These are phyloP conservation scores for Amauroascus verrucosus DNA, from an alignment of 2,329 filamentous ascomycete species.

Conservation along the genomic window DNA sequence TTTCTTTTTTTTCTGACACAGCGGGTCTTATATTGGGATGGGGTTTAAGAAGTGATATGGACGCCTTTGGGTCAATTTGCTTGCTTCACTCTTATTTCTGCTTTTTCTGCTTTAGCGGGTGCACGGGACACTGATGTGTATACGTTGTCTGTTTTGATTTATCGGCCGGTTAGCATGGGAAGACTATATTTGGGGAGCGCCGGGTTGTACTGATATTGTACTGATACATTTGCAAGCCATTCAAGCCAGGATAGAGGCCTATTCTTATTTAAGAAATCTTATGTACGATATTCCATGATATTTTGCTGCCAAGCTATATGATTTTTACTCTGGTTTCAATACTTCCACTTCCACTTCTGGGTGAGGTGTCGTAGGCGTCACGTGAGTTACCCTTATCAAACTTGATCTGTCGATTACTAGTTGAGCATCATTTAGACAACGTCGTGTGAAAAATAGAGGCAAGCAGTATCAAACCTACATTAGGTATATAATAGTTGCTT, in stretches of 20 bases:
- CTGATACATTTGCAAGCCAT: conserved; percentile 2
- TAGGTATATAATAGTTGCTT: neutral
- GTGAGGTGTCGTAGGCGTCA: no score
- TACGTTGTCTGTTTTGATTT: no score
- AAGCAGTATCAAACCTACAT: neutral
- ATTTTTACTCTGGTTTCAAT: neutral
- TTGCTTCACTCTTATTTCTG: neutral
- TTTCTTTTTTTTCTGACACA: conserved; percentile 2
- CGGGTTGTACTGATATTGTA: neutral
- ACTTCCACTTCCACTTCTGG: no score
- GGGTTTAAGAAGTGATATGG: neutral
- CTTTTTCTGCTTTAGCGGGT: conserved; percentile 3
- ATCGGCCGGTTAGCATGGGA: neutral
- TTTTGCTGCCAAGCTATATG: neutral
- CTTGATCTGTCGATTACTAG: neutral
- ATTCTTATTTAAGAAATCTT: neutral
- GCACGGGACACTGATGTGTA: neutral
- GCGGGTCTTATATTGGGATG: neutral
- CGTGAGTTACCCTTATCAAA: neutral
- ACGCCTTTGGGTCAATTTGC: neutral
- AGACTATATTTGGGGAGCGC: neutral
- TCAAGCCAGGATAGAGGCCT: conserved; percentile 6
- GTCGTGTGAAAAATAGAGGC: neutral
- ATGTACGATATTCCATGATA: neutral
- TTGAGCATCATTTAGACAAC: neutral